These are phyloP conservation scores for Dianthus caryophyllus DNA, from an alignment of 148 eudicot genomes.

Conservation along the genomic window DNA sequence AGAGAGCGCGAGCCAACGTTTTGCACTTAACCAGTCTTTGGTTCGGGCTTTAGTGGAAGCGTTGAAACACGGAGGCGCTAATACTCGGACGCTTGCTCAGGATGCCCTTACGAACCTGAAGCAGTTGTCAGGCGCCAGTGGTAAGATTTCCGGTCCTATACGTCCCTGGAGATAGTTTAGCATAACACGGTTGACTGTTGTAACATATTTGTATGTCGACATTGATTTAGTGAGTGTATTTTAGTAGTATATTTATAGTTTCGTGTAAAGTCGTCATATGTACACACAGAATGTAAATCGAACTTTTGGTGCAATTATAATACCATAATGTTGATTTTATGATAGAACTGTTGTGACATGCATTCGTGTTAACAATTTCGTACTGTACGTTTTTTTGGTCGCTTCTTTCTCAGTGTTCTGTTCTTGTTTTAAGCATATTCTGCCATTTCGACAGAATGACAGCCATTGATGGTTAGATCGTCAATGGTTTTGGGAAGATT, in stretches of 20 bases:
- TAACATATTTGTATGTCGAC: constrained; percentile 12
- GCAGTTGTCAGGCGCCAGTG: constrained; percentile 61
- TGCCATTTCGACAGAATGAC: too few species aligned
- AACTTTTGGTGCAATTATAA: background rate
- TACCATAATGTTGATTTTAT: background rate
- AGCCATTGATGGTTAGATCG: too few species aligned
- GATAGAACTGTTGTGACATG: constrained; percentile 7
- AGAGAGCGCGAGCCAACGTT: constrained; percentile 35
- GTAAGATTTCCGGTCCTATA: constrained; percentile 38
- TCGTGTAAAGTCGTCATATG: constrained; percentile 18
- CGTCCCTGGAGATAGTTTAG: constrained; percentile 31
- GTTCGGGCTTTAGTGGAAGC: constrained; percentile 66
- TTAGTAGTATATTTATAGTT: constrained; percentile 12
- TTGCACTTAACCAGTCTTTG: constrained; percentile 41
- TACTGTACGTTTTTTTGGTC: too few species aligned
- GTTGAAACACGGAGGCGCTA: constrained; percentile 47
- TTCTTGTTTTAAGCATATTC: too few species aligned
- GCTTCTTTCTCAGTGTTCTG: too few species aligned
- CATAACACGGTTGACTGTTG: constrained; percentile 11
- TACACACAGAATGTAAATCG: constrained; percentile 22
- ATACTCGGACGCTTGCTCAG: constrained; percentile 47
- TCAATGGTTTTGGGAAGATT: too few species aligned
- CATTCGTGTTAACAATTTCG: background rate
- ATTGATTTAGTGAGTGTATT: constrained; percentile 22
- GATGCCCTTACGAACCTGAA: constrained; percentile 55